Base-by-base conservation (phyloP, 2,329 filamentous ascomycete species). In the Epichloe uncinata region DNA sequence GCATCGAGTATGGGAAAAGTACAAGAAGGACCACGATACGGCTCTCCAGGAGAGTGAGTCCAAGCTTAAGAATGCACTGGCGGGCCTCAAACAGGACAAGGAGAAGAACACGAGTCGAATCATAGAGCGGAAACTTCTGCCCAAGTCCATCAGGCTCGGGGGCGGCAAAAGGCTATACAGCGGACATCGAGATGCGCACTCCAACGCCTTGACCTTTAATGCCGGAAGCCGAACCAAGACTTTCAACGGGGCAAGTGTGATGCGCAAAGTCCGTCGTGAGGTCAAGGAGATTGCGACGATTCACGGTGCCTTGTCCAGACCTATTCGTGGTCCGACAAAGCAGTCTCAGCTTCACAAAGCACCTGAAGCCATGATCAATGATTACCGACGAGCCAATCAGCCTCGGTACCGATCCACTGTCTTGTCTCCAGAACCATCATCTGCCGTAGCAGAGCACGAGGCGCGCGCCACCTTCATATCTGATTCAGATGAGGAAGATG, bases 1-100 rank as follows among this genome's bases (percentile, higher is more conserved):
- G 89, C 80, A 83, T 62, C 80, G 84, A 50, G 74, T 94, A 13
- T 96, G 94, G 68, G 71, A 75, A 55, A 79, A 81, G 54, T 82
- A 90, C 60, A 74, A 78, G 55, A 71, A 70, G 41, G 72, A 82
- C 54, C 75, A 81, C 37, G 70, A 78, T 35, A 68, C 73, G 47
- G 72, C 78, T 48, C 72, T 84, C 7, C 71, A 77, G 46, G 77
- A 77, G 53, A 81, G 83, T 55, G 74, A 79, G 51, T 74, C 73
- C 52, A 72, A 71, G 48, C 69, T 88, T 50, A 76, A 72, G 57
- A 71, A 71, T 44, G 74, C 77, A 41, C 68, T 84, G 43, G 72
- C 74, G 13, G 77, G 73, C 13, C 72, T 84, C 53, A 73, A 75
- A 58, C 69, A 78, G 51, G 69, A 79, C 53, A 78, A 79, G 55